Percentiles rank a stretch among this genome's conserved stretches.
These are phyloP conservation scores for Leishmania amazonensis DNA, from an alignment of 208 protist genomes.

Conservation along the genomic window DNA sequence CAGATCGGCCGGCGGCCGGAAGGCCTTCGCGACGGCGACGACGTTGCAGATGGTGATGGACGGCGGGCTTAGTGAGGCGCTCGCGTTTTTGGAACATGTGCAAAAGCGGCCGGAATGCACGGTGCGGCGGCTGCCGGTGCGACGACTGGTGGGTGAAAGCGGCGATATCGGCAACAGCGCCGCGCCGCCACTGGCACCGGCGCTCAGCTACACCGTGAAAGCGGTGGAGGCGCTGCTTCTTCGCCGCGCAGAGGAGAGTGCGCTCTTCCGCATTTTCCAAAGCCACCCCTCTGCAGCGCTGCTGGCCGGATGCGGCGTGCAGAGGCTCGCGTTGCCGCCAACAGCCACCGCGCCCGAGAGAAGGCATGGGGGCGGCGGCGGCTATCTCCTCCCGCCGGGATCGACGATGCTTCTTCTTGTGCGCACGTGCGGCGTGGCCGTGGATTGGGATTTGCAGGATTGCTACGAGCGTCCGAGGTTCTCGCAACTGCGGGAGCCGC, in stretches of 20 bases:
- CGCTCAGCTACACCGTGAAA: not conserved
- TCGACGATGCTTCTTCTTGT: constrained; percentile 34
- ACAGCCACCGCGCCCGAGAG: constrained; percentile 14
- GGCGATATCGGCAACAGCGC: not conserved
- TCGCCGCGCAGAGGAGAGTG: constrained; percentile 61
- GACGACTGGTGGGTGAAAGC: constrained; percentile 1
- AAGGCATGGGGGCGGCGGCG: not conserved
- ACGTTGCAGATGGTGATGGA: constrained; percentile 26
- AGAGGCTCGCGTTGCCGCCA: constrained; percentile 41
- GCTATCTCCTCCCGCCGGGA: not conserved
- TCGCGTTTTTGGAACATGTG: constrained; percentile 30
- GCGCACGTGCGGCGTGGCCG: constrained; percentile 44
- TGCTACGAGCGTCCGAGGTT: constrained; percentile 44
- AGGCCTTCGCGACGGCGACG: constrained; percentile 22
- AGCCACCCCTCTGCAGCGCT: constrained; percentile 48
- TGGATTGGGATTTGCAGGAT: constrained; percentile 48
- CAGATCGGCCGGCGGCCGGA: constrained; percentile 7
- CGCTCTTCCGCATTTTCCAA: constrained; percentile 63
- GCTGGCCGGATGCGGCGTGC: constrained; percentile 59
- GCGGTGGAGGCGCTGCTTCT: constrained; percentile 36
- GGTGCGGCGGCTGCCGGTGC: constrained; percentile 28
- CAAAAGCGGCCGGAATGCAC: constrained; percentile 19
- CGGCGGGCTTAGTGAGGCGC: constrained; percentile 20
- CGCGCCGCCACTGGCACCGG: not conserved
- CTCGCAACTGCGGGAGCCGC: constrained; percentile 13